Evolutionary conservation across 2,329 filamentous ascomycete species (phyloP), one percentile per base, ranked within the genome.

Genomic region (Microcyclospora pomicola): DNA sequence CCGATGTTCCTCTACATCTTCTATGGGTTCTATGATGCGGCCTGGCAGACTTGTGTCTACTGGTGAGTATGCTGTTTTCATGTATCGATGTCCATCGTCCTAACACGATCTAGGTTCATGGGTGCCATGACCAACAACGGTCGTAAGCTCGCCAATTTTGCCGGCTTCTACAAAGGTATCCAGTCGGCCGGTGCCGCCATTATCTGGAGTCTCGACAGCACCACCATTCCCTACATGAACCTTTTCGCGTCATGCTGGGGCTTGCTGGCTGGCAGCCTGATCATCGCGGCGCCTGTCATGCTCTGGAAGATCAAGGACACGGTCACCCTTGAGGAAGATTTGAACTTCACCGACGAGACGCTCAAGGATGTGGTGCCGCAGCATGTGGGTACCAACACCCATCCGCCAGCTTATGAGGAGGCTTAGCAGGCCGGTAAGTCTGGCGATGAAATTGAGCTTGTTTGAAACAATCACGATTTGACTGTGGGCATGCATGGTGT

Each of bases 1-100:
- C 82, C 82, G 10, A 83, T 93, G 74, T 84, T 93, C 59, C 64
- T 93, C 37, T 92, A 86, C 66, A 83, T 93, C 53, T 87, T 87
- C 61, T 92, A 91, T 58, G 85, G 85, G 31, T 80, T 91, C 60
- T 91, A 79, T 50, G 88, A 95, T 58, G 84, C 87, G 32, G 74
- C 78, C 38, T 95, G 85, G 80, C 88, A 96, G 66, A 88, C 85
- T 0, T 77, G 70, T 52, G 78, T 87, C 35, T 95, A 96, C 69
- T 95, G 87, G 87, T 72, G 58, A 50, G 67, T 56, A 9, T n/a
- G 15, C 13, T 35, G 11, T 14, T 15, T 10, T 28, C 15, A 34
- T 34, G 15, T 14, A 34, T 14, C n/a, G 15, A 31, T 31, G 12
- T 15, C 4, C 30, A 31, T 5, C 9, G 9, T 6, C 5, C 30